Percentiles rank a stretch among this genome's conserved stretches.
Conservation (phyloP, 352 stramenopile genomes). For the Pythium dissimile region DNA sequence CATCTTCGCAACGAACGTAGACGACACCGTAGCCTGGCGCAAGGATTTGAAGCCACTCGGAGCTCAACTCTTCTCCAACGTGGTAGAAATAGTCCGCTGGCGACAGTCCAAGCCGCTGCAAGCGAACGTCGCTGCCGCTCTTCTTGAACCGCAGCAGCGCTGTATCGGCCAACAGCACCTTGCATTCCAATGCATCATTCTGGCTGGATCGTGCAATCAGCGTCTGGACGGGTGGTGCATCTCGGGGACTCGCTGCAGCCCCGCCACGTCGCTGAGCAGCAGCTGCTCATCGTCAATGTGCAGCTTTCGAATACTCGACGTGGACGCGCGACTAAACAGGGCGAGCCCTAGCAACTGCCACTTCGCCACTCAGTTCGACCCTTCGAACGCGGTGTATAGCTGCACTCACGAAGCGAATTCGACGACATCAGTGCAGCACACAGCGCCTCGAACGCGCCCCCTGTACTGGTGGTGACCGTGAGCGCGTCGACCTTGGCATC, state of each 20-base stretch:
- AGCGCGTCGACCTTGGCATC: not conserved
- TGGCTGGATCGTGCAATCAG: not conserved
- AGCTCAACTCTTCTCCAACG: not conserved
- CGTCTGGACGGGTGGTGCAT: too few species aligned
- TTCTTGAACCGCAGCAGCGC: not conserved
- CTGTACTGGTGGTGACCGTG: not conserved
- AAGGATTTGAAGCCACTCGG: slow-evolving; percentile 5
- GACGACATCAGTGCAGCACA: slow-evolving; percentile 1
- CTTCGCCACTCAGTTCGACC: not conserved
- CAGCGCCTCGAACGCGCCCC: not conserved
- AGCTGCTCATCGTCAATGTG: slow-evolving; percentile 6
- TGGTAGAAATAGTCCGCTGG: not conserved
- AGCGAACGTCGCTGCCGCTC: not conserved
- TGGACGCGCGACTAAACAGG: slow-evolving; percentile 1
- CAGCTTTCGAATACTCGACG: not conserved
- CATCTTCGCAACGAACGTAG: not conserved
- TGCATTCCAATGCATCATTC: not conserved
- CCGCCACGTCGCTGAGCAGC: not conserved
- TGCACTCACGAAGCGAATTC: not conserved
- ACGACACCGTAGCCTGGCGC: slow-evolving; percentile 2
- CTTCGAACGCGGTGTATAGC: not conserved
- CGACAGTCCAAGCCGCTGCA: not conserved
- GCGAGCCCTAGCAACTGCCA: slow-evolving; percentile 7
- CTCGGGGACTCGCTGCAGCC: too few species aligned
- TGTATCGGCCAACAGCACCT: not conserved